Percentiles rank a stretch among this genome's conserved stretches.
phyloP scores from a whole-genome alignment of 805 yeast species.

The Candida maltosa region DNA sequence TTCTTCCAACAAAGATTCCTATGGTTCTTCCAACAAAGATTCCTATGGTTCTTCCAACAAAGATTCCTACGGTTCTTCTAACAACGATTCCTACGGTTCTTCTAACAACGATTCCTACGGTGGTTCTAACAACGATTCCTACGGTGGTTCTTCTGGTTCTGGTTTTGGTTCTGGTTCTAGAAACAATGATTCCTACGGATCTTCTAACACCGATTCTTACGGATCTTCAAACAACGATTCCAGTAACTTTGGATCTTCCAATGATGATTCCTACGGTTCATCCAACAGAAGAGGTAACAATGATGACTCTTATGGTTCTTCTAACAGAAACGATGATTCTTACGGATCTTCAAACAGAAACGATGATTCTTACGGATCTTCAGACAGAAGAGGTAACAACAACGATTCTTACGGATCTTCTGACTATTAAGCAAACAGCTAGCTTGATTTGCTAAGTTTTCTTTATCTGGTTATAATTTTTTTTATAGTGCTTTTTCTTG shows the following conservation, averaged over 20 bases:
- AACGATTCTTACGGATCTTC: slow-evolving; percentile 1
- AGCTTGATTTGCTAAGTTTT: neutral
- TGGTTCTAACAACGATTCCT: slow-evolving; percentile 16
- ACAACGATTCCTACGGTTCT: slow-evolving; percentile 20
- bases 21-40: slow-evolving; percentile 11
- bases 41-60: neutral
- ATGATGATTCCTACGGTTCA: slow-evolving; percentile 13
- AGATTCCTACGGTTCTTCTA: slow-evolving; percentile 16
- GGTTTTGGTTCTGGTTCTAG: too few species aligned
- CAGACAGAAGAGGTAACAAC: slow-evolving; percentile 5
- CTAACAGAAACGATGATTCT: slow-evolving; percentile 6
- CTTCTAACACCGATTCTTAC: slow-evolving; percentile 14
- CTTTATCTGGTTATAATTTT: neutral
- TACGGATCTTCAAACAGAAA: slow-evolving; percentile 9
- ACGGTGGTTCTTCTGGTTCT: slow-evolving; percentile 21
- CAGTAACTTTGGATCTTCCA: slow-evolving; percentile 11
- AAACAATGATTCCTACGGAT: slow-evolving; percentile 19
- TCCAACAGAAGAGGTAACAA: slow-evolving; percentile 8
- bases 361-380: slow-evolving; percentile 12
- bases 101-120: slow-evolving; percentile 16
- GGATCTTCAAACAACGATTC: slow-evolving; percentile 8
- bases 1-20: slow-evolving; percentile 11
- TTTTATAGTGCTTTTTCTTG: neutral
- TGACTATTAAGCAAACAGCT: neutral
- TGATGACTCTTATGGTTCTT: slow-evolving; percentile 16